These are phyloP conservation scores for Juglanconis juglandina DNA, from an alignment of 2,329 filamentous ascomycete species.

Conservation along the genomic window DNA sequence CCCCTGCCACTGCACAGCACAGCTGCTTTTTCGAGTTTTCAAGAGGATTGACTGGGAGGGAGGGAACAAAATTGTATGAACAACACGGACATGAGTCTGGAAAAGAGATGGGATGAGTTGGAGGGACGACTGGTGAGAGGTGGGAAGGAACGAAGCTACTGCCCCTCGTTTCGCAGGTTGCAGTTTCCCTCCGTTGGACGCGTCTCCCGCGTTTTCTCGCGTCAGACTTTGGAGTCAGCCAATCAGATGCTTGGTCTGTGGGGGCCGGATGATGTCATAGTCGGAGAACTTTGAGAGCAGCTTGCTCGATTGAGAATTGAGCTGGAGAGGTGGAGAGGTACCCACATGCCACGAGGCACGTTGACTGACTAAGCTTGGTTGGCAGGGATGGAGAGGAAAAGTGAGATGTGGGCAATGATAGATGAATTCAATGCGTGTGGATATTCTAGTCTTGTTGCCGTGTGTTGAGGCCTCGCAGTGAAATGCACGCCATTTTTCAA, in stretches of 20 bases:
- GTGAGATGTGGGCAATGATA: no score
- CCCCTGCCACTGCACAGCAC: background rate
- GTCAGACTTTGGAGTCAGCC: background rate
- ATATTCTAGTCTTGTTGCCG: no score
- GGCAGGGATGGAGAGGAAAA: no score
- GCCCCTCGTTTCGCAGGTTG: slow-evolving; percentile 13
- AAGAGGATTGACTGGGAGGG: background rate
- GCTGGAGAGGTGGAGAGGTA: background rate
- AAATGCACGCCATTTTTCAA: no score
- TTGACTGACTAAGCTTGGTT: slow-evolving; percentile 11
- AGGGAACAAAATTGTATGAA: background rate
- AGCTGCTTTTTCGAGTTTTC: background rate
- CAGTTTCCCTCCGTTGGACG: slow-evolving; percentile 6
- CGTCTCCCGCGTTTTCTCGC: slow-evolving; percentile 17
- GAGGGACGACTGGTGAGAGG: background rate
- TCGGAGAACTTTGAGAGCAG: background rate
- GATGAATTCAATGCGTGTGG: no score
- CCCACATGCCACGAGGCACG: slow-evolving; percentile 10
- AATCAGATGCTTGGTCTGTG: slow-evolving; percentile 3
- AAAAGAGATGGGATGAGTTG: background rate
- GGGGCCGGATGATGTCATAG: slow-evolving; percentile 10
- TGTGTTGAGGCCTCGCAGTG: no score
- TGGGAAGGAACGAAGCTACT: background rate
- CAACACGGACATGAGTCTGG: background rate
- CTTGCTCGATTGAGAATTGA: background rate